Conservation (phyloP, 2,329 filamentous ascomycete species). For the Trichoderma pleuroti region DNA sequence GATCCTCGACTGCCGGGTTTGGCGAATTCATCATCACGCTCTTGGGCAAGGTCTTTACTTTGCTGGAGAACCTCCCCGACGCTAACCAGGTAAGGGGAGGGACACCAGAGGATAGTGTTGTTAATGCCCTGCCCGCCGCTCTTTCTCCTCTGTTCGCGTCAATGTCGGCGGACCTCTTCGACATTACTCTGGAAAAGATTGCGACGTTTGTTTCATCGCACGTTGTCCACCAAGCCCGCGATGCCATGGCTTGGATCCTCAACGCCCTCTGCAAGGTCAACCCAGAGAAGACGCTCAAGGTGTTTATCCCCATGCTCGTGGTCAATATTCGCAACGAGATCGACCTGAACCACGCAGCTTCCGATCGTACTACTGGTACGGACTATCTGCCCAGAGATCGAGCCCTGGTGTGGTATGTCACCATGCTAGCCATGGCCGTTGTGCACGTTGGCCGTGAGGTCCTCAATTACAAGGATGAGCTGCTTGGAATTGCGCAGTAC, state of each 20-base stretch:
- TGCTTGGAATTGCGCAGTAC: constrained; percentile 87
- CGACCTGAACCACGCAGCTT: constrained; percentile 92
- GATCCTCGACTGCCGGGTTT: constrained; percentile 91
- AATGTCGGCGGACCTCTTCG: constrained; percentile 88
- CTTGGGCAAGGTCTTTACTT: constrained; percentile 88
- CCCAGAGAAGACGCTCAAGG: constrained; percentile 86
- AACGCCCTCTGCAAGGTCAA: constrained; percentile 95
- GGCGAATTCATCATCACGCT: constrained; percentile 89
- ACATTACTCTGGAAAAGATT: constrained; percentile 87
- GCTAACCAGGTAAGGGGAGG: constrained; percentile 81
- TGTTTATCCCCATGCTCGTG: constrained; percentile 85
- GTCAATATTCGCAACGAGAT: constrained; percentile 94
- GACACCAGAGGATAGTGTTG: constrained; percentile 93
- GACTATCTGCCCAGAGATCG: constrained; percentile 91
- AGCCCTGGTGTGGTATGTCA: constrained; percentile 93
- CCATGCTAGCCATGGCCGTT: constrained; percentile 95
- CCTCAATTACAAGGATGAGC: constrained; percentile 79
- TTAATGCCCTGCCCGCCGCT: constrained; percentile 89
- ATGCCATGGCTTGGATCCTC: constrained; percentile 98
- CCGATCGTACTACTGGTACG: constrained; percentile 85
- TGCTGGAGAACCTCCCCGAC: constrained; percentile 93
- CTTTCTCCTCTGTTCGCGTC: constrained; percentile 87
- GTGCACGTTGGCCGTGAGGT: constrained; percentile 93
- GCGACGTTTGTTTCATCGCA: constrained; percentile 88
- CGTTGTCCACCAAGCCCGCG: constrained; percentile 92